phyloP scores from a whole-genome alignment of 176 grass and related monocot species.

The Poa pratensis region DNA sequence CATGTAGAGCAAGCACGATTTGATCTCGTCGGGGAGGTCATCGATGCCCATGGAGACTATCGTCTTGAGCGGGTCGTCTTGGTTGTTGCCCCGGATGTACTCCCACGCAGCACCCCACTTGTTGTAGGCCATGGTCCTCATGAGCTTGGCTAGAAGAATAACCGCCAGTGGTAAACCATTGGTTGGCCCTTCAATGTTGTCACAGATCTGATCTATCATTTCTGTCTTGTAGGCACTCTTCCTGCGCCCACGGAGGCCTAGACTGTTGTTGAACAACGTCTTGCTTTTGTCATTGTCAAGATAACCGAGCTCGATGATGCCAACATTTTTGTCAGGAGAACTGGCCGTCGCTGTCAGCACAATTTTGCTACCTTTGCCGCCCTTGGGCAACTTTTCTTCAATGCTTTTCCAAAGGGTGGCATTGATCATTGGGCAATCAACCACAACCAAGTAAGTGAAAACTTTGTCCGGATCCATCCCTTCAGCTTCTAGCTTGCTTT shows the following conservation, averaged over 20 bases:
- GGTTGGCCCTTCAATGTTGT: not conserved
- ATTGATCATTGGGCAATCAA: not conserved
- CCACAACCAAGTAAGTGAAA: not conserved
- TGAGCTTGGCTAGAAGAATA: conserved; percentile 6
- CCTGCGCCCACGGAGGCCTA: not conserved
- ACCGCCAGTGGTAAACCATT: conserved; percentile 18
- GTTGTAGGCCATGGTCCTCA: conserved; percentile 7
- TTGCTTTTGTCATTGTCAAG: not conserved
- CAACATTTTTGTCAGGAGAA: not conserved
- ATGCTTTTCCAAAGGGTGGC: not conserved
- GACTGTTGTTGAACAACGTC: not conserved
- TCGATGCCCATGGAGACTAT: conserved; percentile 1
- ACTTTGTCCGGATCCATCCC: not conserved
- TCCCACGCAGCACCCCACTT: not conserved
- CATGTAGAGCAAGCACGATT: conserved; percentile 15
- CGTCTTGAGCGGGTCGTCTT: not conserved
- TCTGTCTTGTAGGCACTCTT: not conserved
- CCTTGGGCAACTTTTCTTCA: not conserved
- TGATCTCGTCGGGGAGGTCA: conserved; percentile 1
- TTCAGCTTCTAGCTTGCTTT: not conserved
- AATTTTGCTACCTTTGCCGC: not conserved
- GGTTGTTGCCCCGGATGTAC: not conserved
- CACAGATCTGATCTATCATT: not conserved
- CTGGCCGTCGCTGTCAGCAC: not conserved
- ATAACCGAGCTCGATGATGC: not conserved